A percentile compares a stretch with the other conserved stretches of the same genome.
Evolutionary conservation across 345 rosid species (phyloP).

Genomic region (Rhodomyrtus tomentosa): DNA sequence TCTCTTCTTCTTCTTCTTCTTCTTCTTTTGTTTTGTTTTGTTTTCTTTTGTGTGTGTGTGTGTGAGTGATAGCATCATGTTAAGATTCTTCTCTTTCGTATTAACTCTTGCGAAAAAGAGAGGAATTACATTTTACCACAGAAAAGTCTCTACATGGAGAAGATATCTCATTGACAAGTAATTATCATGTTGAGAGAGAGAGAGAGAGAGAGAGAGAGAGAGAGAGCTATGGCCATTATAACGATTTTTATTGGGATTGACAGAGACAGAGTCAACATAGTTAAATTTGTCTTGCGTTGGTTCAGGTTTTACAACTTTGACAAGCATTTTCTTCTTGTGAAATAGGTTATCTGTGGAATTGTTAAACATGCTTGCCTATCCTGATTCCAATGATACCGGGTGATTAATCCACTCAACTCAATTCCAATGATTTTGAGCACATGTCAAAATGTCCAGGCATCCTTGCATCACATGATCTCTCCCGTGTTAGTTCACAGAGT

Average conservation of each 20-base stretch:
- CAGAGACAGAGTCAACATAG: neutral
- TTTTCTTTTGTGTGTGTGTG: too few relatives aligned
- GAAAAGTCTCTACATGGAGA: neutral
- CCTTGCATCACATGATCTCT: neutral
- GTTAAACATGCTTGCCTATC: neutral
- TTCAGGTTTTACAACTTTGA: neutral
- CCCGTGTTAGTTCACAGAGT: neutral
- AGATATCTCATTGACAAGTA: neutral
- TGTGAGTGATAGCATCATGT: neutral
- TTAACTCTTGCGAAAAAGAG: neutral
- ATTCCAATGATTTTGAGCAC: neutral
- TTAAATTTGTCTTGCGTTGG: neutral
- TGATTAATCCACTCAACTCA: neutral
- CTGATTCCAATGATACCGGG: neutral
- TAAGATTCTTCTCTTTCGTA: neutral
- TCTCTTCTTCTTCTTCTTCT: too few relatives aligned
- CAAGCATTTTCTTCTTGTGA: neutral
- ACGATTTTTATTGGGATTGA: neutral
- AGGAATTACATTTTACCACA: neutral
- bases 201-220: neutral
- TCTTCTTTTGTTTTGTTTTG: neutral
- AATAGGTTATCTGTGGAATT: neutral
- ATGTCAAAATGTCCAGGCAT: neutral
- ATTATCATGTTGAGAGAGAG: neutral
- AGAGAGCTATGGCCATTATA: neutral